Evolutionary conservation across 2,329 filamentous ascomycete species (phyloP).

Genomic region (Beauveria rudraprayagi): DNA sequence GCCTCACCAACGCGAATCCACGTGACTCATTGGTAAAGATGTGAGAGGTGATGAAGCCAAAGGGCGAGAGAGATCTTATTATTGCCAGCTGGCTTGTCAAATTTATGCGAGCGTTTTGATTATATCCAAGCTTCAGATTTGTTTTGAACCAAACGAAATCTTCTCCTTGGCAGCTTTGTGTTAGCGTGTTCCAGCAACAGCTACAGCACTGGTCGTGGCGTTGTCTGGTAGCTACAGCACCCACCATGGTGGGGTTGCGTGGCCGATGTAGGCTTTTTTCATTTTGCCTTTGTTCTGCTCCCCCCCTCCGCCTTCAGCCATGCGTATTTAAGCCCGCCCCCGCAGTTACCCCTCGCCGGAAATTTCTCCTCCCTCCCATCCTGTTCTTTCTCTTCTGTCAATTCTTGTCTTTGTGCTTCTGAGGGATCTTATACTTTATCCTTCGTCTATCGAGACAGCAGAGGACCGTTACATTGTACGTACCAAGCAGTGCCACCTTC

Average conservation of each 20-base stretch:
- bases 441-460: conserved; percentile 2
- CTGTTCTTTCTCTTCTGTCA: neutral
- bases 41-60: neutral
- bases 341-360: neutral
- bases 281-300: conserved; percentile 1
- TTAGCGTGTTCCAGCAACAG: too few species aligned
- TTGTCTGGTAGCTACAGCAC: too few species aligned
- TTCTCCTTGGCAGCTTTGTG: too few species aligned
- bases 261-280: neutral
- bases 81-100: too few species aligned
- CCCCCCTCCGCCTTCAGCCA: conserved; percentile 5
- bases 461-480: neutral
- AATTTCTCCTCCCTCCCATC: conserved; percentile 2
- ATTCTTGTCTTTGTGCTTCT: conserved; percentile 1
- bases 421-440: conserved; percentile 1
- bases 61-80: too few species aligned
- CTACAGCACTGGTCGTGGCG: too few species aligned
- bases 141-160: too few species aligned
- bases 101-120: too few species aligned
- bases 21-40: neutral
- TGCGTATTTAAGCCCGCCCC: conserved; percentile 7
- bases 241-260: too few species aligned
- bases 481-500: neutral
- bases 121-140: too few species aligned
- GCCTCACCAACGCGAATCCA: neutral